Evolutionary conservation across 2,329 filamentous ascomycete genomes (phyloP), one percentile per base, ranked within the genome.

Genomic region (Colletotrichum orbiculare): DNA sequence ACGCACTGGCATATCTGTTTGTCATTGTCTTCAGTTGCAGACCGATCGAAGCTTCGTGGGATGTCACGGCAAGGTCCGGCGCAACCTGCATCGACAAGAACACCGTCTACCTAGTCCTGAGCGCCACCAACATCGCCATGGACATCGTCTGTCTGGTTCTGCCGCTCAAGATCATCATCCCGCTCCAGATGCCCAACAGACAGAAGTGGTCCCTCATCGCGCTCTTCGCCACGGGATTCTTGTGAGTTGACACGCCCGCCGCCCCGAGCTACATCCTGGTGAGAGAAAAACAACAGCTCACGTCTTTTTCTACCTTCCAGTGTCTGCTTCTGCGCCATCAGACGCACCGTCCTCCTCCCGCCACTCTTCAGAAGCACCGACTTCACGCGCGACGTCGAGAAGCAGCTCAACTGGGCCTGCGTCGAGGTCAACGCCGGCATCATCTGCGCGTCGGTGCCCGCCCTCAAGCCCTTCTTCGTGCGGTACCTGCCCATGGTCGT

Each of bases 271-370:
- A 2, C 2, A 7, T 39, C 35, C 12, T 2, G 15, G n/a, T 42
- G 13, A 17, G 17, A 34, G 56, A 66, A 10, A 65, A 13, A 65
- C 11, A 33, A n/a, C 2, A n/a, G 33, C 25, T 25, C 25, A 25
- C 25, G 25, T 25, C 25, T 25, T 5, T 25, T 25, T 15, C 13
- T 17, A 1, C 13, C 9, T 2, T 43, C 5, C 15, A 73, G 73
- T 25, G 73, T 76, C n/a, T 72, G 73, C 8, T 47, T 71, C 2
- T 74, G 73, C 7, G 71, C 74, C 15, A 74, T 76, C n/a, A 68
- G 73, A 34, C 71, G 74, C 8, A 74, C 73, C 8, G 42, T 70
- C 25, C 70, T 76, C 39, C 70, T 74, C 1, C 66, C 69, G 2
- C 72, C 69, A 2, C 67, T 76, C 4, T 56, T 75, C 12, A 39